phyloP scores from a whole-genome alignment of 805 yeast species.

The Blastobotrys americana region DNA sequence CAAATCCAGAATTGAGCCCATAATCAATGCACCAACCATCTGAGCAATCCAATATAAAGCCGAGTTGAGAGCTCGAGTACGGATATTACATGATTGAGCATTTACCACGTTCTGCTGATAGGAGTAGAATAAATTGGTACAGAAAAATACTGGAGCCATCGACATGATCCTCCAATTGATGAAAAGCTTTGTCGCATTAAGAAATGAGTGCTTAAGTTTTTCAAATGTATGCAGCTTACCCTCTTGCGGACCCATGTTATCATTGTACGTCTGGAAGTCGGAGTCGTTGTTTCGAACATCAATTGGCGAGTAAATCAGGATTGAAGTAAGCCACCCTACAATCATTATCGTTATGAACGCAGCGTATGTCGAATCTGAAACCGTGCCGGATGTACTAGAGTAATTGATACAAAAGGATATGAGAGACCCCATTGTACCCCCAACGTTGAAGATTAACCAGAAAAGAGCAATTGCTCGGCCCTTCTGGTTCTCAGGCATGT shows the following conservation, averaged over 20 bases:
- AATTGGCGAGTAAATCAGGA: slow-evolving; percentile 13
- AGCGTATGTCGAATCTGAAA: slow-evolving; percentile 45
- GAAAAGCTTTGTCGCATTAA: slow-evolving; percentile 8
- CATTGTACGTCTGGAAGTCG: slow-evolving; percentile 5
- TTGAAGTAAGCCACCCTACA: slow-evolving; percentile 35
- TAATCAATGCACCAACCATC: slow-evolving; percentile 47
- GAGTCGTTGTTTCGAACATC: slow-evolving; percentile 4
- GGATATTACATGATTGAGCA: slow-evolving; percentile 46
- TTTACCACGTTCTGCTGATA: slow-evolving; percentile 56
- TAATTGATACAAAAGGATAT: slow-evolving; percentile 50
- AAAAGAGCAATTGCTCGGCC: slow-evolving; percentile 49
- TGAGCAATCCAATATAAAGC: slow-evolving; percentile 55
- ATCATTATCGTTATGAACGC: slow-evolving; percentile 50
- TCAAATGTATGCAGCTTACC: slow-evolving; percentile 8
- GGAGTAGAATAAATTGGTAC: slow-evolving; percentile 59
- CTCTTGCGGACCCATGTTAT: slow-evolving; percentile 14
- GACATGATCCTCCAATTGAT: slow-evolving; percentile 16
- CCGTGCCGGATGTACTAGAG: slow-evolving; percentile 32
- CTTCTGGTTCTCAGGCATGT: slow-evolving; percentile 44
- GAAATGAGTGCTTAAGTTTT: slow-evolving; percentile 11
- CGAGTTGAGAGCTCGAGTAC: slow-evolving; percentile 55
- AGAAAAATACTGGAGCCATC: slow-evolving; percentile 53
- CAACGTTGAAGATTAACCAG: slow-evolving; percentile 56
- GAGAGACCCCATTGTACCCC: slow-evolving; percentile 54
- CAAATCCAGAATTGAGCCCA: slow-evolving; percentile 45